Evolutionary conservation across 768 basidiomycete species (phyloP).

Genomic region (Crepidotus variabilis): DNA sequence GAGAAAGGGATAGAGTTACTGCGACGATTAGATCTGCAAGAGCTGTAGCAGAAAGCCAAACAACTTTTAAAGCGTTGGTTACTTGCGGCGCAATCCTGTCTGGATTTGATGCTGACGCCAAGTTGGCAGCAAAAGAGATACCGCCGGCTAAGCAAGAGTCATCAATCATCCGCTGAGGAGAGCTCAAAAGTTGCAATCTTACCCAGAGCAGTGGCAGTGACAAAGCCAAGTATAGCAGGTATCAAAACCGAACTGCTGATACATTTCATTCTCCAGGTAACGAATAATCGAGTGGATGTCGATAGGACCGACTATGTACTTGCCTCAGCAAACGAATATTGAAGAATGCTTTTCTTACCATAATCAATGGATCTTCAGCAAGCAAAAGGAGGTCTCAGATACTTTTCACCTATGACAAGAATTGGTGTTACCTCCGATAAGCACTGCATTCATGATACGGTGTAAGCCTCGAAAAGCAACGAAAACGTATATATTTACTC

Average conservation of each 20-base stretch:
- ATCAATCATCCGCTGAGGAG: background rate
- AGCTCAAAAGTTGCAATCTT: background rate
- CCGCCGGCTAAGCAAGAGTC: background rate
- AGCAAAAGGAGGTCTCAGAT: background rate
- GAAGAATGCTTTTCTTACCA: background rate
- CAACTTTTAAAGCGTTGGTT: background rate
- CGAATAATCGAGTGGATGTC: background rate
- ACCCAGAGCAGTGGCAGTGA: background rate
- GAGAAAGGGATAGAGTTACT: background rate
- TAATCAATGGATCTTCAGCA: constrained; percentile 3
- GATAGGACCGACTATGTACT: background rate
- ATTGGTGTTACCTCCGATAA: too few relatives aligned
- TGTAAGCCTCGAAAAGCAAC: too few relatives aligned
- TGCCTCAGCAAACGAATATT: background rate
- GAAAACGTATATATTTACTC: background rate
- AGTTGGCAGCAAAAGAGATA: background rate
- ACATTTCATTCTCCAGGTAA: background rate
- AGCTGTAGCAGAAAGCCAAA: background rate
- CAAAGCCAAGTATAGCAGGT: background rate
- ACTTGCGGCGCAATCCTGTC: background rate
- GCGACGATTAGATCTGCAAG: background rate
- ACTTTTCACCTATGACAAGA: too few relatives aligned
- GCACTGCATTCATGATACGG: too few relatives aligned
- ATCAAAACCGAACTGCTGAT: background rate
- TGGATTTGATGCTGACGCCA: background rate